A percentile compares a stretch with the other conserved stretches of the same genome.
Evolutionary conservation across 2,329 filamentous ascomycete genomes (phyloP).

Genomic region (Pseudogymnoascus sp.): DNA sequence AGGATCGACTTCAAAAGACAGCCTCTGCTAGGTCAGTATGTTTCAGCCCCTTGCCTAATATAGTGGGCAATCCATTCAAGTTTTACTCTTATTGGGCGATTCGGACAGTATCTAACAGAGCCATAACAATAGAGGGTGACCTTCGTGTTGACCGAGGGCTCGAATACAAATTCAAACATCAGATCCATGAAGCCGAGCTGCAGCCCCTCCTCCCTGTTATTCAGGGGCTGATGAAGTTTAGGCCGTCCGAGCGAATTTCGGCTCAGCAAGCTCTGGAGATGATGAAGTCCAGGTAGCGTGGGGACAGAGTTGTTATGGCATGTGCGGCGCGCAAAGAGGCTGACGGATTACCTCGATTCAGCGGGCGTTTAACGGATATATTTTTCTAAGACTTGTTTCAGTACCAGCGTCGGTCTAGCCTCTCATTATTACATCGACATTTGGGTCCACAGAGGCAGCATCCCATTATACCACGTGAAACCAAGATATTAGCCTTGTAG

Average conservation of each 20-base stretch:
- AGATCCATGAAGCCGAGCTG: neutral
- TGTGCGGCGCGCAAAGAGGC: no score
- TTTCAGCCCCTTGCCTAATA: neutral
- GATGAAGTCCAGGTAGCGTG: neutral
- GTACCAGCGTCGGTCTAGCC: neutral
- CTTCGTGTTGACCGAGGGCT: neutral
- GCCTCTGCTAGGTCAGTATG: neutral
- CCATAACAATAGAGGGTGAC: neutral
- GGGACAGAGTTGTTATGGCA: neutral
- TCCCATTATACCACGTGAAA: neutral
- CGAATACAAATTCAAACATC: slow-evolving; percentile 7
- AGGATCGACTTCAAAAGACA: neutral
- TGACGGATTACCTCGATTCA: neutral
- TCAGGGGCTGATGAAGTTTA: slow-evolving; percentile 2
- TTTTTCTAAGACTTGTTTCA: neutral
- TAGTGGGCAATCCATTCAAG: neutral
- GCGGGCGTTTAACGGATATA: neutral
- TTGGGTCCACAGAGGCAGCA: neutral
- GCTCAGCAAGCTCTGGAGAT: neutral
- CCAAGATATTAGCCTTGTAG: neutral
- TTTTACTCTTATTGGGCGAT: neutral
- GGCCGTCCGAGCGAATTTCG: slow-evolving; percentile 1
- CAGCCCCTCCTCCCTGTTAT: slow-evolving; percentile 7
- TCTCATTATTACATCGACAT: neutral
- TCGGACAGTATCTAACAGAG: neutral